phyloP scores from a whole-genome alignment of 1,139 yeast genomes.

The Taphrina deformans region DNA sequence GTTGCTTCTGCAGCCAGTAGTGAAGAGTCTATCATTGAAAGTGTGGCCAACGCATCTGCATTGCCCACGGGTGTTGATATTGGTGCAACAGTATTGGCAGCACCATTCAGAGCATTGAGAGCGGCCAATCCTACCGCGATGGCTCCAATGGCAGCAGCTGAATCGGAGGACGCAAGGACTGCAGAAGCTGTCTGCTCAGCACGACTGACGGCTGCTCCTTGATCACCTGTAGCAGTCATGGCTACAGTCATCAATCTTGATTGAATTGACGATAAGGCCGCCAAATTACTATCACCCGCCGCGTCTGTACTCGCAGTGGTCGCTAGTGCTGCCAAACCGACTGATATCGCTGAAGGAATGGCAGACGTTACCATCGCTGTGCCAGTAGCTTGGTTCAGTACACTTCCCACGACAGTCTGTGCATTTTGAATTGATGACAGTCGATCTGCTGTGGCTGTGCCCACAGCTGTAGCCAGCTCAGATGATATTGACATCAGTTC shows the following conservation, averaged over 20 bases:
- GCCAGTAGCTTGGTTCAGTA: background rate
- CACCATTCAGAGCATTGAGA: background rate
- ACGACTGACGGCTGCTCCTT: background rate
- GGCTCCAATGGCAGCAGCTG: background rate
- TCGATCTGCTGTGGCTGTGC: background rate
- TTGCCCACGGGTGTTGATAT: background rate
- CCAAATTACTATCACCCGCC: background rate
- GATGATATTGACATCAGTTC: background rate
- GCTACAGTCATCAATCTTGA: background rate
- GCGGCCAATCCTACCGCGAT: slow-evolving; percentile 3
- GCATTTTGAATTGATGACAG: background rate
- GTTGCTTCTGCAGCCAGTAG: background rate
- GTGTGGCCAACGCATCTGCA: background rate
- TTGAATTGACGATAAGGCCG: background rate
- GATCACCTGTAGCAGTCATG: background rate
- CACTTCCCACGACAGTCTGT: background rate
- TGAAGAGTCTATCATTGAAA: background rate
- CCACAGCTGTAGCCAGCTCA: background rate
- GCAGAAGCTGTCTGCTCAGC: slow-evolving; percentile 14
- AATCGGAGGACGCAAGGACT: background rate
- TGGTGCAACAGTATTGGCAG: background rate
- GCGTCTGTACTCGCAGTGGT: background rate
- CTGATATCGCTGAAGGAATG: background rate
- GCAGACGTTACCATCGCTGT: background rate
- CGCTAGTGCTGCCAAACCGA: slow-evolving; percentile 6